Evolutionary conservation across 1,139 yeast genomes (phyloP).

Genomic region (Candida gigantensis): DNA sequence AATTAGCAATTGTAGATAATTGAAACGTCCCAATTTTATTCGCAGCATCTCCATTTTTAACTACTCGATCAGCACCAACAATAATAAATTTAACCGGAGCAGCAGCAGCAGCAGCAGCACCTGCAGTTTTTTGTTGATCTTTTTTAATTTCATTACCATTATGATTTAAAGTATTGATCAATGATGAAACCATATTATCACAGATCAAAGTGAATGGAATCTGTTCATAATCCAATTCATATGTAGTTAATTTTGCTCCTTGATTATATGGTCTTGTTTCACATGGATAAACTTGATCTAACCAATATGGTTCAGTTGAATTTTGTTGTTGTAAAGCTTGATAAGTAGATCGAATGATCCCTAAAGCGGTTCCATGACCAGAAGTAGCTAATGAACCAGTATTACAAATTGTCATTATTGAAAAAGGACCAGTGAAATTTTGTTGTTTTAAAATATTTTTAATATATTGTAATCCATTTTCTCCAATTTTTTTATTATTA

Average conservation of each 20-base stretch:
- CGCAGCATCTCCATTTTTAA: constrained; percentile 90
- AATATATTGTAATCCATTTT: constrained; percentile 76
- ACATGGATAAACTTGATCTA: constrained; percentile 76
- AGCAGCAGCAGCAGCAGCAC: too few relatives aligned
- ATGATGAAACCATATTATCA: constrained; percentile 88
- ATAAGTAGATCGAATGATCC: constrained; percentile 78
- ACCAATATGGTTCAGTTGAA: constrained; percentile 39
- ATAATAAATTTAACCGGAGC: constrained; percentile 82
- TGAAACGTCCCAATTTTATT: constrained; percentile 97
- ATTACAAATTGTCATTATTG: constrained; percentile 83
- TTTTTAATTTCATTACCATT: constrained; percentile 13
- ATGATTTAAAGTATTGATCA: constrained; percentile 43
- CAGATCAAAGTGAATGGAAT: constrained; percentile 89
- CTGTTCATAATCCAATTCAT: constrained; percentile 78
- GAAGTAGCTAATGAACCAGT: constrained; percentile 94
- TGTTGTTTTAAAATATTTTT: constrained; percentile 45
- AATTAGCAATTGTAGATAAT: constrained; percentile 64
- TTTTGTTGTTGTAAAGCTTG: constrained; percentile 31
- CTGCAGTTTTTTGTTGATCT: too few relatives aligned
- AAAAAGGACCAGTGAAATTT: constrained; percentile 62
- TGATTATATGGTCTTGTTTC: constrained; percentile 97
- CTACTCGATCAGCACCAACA: constrained; percentile 98
- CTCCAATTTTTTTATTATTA: constrained; percentile 78
- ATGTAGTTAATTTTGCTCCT: constrained; percentile 92
- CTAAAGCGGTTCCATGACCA: constrained; percentile 96